phyloP scores from a whole-genome alignment of 768 basidiomycete genomes.

The Pholiota microspora region DNA sequence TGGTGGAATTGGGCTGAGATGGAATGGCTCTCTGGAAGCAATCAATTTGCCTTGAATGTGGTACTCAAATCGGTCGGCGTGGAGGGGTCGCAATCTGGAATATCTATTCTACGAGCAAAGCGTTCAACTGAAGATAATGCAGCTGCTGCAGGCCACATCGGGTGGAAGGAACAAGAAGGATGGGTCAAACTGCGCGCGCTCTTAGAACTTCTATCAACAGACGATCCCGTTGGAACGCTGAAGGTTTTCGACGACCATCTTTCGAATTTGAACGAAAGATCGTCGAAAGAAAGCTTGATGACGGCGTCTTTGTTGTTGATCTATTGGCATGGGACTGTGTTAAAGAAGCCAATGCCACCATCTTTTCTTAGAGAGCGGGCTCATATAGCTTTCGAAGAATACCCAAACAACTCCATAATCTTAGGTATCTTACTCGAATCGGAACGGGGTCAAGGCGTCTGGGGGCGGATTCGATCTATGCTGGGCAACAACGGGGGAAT shows the following conservation, averaged over 20 bases:
- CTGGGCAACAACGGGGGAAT: constrained; percentile 47
- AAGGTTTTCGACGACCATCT: constrained; percentile 39
- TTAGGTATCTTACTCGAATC: constrained; percentile 74
- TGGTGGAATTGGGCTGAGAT: constrained; percentile 88
- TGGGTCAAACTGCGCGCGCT: constrained; percentile 69
- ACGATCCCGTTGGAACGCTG: constrained; percentile 37
- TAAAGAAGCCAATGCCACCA: constrained; percentile 60
- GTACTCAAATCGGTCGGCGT: constrained; percentile 54
- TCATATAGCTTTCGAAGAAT: constrained; percentile 50
- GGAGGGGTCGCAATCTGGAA: constrained; percentile 45
- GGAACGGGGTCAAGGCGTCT: constrained; percentile 74
- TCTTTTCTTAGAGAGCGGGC: constrained; percentile 55
- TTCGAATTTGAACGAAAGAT: constrained; percentile 20
- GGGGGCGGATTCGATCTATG: constrained; percentile 66
- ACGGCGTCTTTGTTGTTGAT: constrained; percentile 57
- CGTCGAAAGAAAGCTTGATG: constrained; percentile 52
- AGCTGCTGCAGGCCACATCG: constrained; percentile 19
- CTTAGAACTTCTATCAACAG: constrained; percentile 56
- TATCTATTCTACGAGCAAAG: constrained; percentile 62
- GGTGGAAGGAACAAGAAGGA: constrained; percentile 58
- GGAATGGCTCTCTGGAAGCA: constrained; percentile 67
- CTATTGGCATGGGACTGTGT: constrained; percentile 52
- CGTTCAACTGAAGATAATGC: constrained; percentile 57
- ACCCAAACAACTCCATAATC: constrained; percentile 70
- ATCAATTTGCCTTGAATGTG: constrained; percentile 49